These are phyloP conservation scores for Forsythia suspensa DNA, from an alignment of 257 asterid genomes.

Conservation along the genomic window DNA sequence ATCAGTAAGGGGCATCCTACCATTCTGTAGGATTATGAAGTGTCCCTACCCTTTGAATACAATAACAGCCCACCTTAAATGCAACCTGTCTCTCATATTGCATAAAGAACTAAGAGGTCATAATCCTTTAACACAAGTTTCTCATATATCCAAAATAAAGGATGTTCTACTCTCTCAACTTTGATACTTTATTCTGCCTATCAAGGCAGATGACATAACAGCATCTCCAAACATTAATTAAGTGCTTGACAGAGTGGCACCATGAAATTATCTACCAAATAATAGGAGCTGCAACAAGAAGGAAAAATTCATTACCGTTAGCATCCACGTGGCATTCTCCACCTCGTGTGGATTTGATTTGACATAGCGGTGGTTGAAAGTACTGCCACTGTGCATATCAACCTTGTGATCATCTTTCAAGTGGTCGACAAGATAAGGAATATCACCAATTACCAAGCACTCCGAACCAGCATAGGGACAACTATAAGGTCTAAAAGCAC, in stretches of 20 bases:
- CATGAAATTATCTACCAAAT: neutral
- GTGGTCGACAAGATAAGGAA: conserved; percentile 45
- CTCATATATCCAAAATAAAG: neutral
- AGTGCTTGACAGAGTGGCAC: neutral
- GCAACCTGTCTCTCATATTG: neutral
- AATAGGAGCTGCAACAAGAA: neutral
- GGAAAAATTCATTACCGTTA: conserved; percentile 32
- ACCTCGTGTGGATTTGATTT: conserved; percentile 33
- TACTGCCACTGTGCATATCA: conserved; percentile 46
- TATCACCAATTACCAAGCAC: conserved; percentile 43
- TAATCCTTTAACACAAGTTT: neutral
- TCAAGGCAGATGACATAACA: neutral
- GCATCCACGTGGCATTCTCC: conserved; percentile 51
- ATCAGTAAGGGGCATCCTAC: neutral
- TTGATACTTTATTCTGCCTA: neutral
- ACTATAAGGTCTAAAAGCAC: conserved; percentile 41
- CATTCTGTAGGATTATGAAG: neutral
- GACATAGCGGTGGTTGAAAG: conserved; percentile 52
- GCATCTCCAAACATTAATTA: neutral
- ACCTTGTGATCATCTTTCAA: conserved; percentile 50
- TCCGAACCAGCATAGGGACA: conserved; percentile 54
- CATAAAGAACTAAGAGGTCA: neutral
- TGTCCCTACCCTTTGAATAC: neutral
- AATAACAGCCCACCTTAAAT: neutral
- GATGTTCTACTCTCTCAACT: neutral